Percentiles rank a stretch among this genome's conserved stretches.
Evolutionary conservation across 768 basidiomycete species (phyloP).

Genomic region (Tylopilus plumbeoviolaceoides): DNA sequence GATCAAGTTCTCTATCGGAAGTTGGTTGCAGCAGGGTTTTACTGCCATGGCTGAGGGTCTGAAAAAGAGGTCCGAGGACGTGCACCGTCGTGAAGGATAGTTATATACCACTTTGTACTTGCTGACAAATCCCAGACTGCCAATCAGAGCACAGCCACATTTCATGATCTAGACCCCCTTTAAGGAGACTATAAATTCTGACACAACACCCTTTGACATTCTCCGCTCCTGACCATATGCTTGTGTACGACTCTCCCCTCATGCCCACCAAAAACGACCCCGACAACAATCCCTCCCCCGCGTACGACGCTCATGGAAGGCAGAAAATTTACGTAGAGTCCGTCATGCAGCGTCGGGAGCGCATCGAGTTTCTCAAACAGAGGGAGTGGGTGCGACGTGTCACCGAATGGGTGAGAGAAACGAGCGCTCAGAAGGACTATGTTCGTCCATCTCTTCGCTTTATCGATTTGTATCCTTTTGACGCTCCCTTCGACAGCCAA

Average conservation of each 20-base stretch:
- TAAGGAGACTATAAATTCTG: conserved; percentile 13
- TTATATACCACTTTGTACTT: background rate
- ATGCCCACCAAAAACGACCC: conserved; percentile 17
- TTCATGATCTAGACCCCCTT: conserved; percentile 22
- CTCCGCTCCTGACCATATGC: conserved; percentile 13
- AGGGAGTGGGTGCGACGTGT: conserved; percentile 41
- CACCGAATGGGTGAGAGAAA: conserved; percentile 35
- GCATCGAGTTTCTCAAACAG: conserved; percentile 48
- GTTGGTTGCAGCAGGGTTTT: conserved; percentile 43
- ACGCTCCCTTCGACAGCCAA: conserved; percentile 9
- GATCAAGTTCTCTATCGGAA: conserved; percentile 41
- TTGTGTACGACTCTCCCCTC: conserved; percentile 13
- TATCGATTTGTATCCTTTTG: background rate
- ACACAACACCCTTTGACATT: conserved; percentile 11
- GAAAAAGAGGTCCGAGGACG: conserved; percentile 47
- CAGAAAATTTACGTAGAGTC: conserved; percentile 45
- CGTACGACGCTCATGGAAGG: conserved; percentile 42
- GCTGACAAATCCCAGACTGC: conserved; percentile 23
- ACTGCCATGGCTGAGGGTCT: conserved; percentile 53
- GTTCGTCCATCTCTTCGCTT: conserved; percentile 6
- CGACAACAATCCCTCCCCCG: conserved; percentile 19
- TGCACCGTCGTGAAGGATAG: background rate
- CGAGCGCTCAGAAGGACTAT: conserved; percentile 25
- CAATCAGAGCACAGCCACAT: conserved; percentile 25
- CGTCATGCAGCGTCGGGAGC: conserved; percentile 43